Evolutionary conservation across 352 stramenopile species (phyloP).

Genomic region (Globisporangium middletonii): DNA sequence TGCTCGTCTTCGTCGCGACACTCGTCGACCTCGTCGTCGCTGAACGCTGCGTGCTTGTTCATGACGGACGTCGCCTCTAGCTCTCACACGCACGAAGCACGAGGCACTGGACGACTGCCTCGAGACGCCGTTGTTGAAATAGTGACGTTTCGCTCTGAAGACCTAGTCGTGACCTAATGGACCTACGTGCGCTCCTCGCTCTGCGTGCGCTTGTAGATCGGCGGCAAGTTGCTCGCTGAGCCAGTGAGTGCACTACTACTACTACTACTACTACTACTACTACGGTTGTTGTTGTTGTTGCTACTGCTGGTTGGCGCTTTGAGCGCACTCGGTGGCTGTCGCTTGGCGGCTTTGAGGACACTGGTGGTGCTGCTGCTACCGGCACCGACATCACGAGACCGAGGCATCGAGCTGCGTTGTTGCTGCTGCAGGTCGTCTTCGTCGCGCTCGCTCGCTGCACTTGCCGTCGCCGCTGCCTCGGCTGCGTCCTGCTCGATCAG

Average conservation of each 20-base stretch:
- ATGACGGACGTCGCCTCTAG: neutral
- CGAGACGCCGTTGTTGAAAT: too few relatives aligned
- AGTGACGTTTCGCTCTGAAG: neutral
- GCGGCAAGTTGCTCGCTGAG: conserved; percentile 11
- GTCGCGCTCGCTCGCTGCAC: conserved; percentile 4
- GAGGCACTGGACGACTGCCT: too few relatives aligned
- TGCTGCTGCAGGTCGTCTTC: neutral
- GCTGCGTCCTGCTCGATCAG: conserved; percentile 3
- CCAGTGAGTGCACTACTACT: conserved; percentile 1
- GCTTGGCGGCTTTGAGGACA: conserved; percentile 4
- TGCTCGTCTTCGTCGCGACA: conserved; percentile 12
- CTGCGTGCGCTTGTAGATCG: conserved; percentile 8
- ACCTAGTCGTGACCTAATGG: too few relatives aligned
- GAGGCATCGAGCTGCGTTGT: neutral
- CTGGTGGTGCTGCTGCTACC: neutral
- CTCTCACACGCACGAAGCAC: too few relatives aligned
- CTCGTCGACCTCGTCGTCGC: conserved; percentile 3
- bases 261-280: neutral
- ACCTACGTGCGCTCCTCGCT: too few relatives aligned
- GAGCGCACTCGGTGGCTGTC: neutral
- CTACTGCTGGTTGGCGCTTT: neutral
- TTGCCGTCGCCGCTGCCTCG: neutral
- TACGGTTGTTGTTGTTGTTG: neutral
- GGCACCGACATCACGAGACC: neutral
- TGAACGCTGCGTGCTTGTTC: neutral